These are phyloP conservation scores for Endocladia muricata DNA, from an alignment of 31 red algal species.

Conservation along the genomic window DNA sequence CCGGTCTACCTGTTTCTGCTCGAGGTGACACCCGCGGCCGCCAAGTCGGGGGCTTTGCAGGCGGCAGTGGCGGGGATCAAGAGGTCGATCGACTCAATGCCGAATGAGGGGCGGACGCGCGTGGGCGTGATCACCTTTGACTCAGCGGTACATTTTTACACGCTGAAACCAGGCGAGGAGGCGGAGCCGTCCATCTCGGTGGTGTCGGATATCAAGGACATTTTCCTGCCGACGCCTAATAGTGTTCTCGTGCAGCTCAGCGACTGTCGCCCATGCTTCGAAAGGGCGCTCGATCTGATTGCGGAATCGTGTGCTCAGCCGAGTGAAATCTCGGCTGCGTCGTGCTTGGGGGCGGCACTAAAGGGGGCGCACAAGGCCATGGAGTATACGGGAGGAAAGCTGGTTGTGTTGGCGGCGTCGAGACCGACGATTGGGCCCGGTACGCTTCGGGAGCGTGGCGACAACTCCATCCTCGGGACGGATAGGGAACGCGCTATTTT, in stretches of 20 bases:
- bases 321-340: constrained; percentile 38
- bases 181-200: constrained; percentile 69
- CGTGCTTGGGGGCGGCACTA: constrained; percentile 81
- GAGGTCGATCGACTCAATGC: constrained; percentile 74
- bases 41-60: constrained; percentile 64
- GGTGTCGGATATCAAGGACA: constrained; percentile 86
- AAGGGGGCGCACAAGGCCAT: constrained; percentile 69
- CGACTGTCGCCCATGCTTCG: constrained; percentile 77
- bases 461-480: constrained; percentile 68
- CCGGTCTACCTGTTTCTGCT: constrained; percentile 96
- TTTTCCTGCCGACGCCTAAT: constrained; percentile 89
- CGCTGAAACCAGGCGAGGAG: constrained; percentile 47
- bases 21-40: constrained; percentile 73
- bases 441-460: constrained; percentile 70
- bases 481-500: constrained; percentile 81
- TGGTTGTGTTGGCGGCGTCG: constrained; percentile 75
- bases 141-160: constrained; percentile 77
- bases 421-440: constrained; percentile 84
- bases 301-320: constrained; percentile 9
- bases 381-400: constrained; percentile 88
- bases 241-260: constrained; percentile 73
- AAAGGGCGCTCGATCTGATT: constrained; percentile 74
- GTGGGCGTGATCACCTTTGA: constrained; percentile 90
- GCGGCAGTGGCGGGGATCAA: constrained; percentile 72
- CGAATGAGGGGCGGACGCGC: constrained; percentile 84